Evolutionary conservation across 2,329 filamentous ascomycete species (phyloP).

Genomic region (Diaporthe caulivora): DNA sequence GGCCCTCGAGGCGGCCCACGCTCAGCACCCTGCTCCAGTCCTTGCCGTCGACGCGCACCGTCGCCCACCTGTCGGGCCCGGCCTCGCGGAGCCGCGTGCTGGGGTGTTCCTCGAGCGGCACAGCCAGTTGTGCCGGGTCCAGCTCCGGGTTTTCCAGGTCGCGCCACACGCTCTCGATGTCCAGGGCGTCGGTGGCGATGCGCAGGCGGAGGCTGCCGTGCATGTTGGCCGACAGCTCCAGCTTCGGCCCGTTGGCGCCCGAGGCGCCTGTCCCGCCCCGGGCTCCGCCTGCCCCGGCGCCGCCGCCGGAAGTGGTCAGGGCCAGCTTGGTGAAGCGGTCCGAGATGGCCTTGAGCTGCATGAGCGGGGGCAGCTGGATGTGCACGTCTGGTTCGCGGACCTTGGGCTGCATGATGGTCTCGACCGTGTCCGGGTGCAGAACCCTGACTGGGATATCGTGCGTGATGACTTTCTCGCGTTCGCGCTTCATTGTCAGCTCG

Average conservation of each 20-base stretch:
- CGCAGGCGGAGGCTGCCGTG: conserved; percentile 86
- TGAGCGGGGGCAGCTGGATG: conserved; percentile 87
- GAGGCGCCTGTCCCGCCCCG: conserved; percentile 43
- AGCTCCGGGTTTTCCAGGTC: conserved; percentile 89
- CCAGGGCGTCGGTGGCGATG: conserved; percentile 85
- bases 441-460: conserved; percentile 97
- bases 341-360: conserved; percentile 92
- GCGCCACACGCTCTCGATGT: conserved; percentile 88
- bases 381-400: conserved; percentile 94
- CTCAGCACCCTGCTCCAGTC: conserved; percentile 97
- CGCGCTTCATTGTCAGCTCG: conserved; percentile 70
- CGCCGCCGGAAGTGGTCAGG: conserved; percentile 41
- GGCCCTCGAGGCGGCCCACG: conserved; percentile 87
- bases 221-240: conserved; percentile 95
- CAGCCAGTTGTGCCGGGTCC: conserved; percentile 80
- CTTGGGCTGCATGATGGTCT: conserved; percentile 91
- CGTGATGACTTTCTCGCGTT: conserved; percentile 91
- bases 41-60: conserved; percentile 89
- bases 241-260: conserved; percentile 65
- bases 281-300: conserved; percentile 38
- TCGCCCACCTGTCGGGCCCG: conserved; percentile 87
- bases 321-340: conserved; percentile 95
- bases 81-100: conserved; percentile 82
- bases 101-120: conserved; percentile 82
- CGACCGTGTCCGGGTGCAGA: conserved; percentile 84